A percentile compares a stretch with the other conserved stretches of the same genome.
Conservation (phyloP, 139 green algal species). For the Chlorella sp. region DNA sequence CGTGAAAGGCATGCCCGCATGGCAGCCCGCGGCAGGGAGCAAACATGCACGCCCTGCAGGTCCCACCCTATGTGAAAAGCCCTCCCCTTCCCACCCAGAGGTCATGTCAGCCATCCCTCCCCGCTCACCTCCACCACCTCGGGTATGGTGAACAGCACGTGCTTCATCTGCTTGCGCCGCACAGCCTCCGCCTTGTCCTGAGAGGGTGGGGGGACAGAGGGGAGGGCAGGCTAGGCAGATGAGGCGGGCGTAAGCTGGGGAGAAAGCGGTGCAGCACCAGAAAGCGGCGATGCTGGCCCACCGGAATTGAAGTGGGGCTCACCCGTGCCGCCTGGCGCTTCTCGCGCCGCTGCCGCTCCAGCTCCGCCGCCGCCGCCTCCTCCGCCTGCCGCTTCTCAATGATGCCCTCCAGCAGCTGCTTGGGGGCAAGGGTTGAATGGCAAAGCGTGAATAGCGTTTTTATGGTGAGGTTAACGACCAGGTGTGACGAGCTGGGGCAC, state of each 20-base stretch:
- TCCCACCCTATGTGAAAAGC: no score
- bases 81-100: background rate
- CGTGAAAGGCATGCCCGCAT: background rate
- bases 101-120: background rate
- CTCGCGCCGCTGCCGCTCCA: background rate
- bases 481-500: no score
- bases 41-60: background rate
- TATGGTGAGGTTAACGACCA: no score
- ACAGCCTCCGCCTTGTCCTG: conserved; percentile 48
- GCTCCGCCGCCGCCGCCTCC: conserved; percentile 14
- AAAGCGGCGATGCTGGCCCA: no score
- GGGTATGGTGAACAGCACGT: conserved; percentile 70
- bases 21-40: no score
- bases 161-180: conserved; percentile 50
- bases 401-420: conserved; percentile 32
- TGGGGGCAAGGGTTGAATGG: background rate
- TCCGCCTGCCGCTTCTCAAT: conserved; percentile 5
- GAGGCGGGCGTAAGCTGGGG: no score
- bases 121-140: conserved; percentile 16
- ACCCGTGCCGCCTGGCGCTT: background rate
- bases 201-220: no score
- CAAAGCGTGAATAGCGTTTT: background rate
- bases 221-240: no score
- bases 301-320: no score
- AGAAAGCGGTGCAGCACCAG: no score